Evolutionary conservation across 495 filamentous ascomycete species (phyloP).

Genomic region (Hypoxylon perforatum): DNA sequence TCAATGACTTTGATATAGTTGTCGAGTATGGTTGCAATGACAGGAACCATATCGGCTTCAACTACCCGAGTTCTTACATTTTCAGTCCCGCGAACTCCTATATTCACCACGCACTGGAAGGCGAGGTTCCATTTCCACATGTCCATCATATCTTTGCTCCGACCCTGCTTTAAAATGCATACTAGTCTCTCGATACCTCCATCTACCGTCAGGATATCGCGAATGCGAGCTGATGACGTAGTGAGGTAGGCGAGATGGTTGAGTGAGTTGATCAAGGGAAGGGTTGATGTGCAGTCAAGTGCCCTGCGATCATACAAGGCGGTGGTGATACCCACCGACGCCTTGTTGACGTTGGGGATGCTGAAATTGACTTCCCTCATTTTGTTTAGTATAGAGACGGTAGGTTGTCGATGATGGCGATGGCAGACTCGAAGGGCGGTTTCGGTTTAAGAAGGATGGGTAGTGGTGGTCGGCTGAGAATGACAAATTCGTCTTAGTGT

Average conservation of each 20-base stretch:
- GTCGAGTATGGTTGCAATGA: constrained; percentile 98
- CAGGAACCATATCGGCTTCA: constrained; percentile 98
- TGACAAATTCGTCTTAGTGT: constrained; percentile 28
- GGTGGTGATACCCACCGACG: constrained; percentile 98
- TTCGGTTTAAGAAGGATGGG: constrained; percentile 17
- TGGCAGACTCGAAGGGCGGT: constrained; percentile 21
- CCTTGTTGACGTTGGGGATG: constrained; percentile 99
- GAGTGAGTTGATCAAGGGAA: constrained; percentile 96
- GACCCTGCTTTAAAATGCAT: constrained; percentile 95
- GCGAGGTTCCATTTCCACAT: constrained; percentile 99
- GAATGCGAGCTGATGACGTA: constrained; percentile 96
- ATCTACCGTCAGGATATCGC: constrained; percentile 97
- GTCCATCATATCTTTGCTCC: constrained; percentile 97
- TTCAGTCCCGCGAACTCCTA: constrained; percentile 95
- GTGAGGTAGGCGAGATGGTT: constrained; percentile 98
- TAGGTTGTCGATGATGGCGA: constrained; percentile 10
- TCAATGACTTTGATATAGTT: constrained; percentile 98
- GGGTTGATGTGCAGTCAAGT: constrained; percentile 96
- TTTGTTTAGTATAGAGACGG: constrained; percentile 46
- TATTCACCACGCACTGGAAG: constrained; percentile 98
- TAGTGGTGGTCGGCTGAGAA: constrained; percentile 3
- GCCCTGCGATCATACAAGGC: constrained; percentile 97
- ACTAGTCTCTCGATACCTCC: constrained; percentile 95
- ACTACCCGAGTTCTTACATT: constrained; percentile 92
- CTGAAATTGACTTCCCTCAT: constrained; percentile 99